A percentile compares a stretch with the other conserved stretches of the same genome.
Conservation (phyloP, 192 early-diverging fungal genomes). For the Diversispora epigaea region DNA sequence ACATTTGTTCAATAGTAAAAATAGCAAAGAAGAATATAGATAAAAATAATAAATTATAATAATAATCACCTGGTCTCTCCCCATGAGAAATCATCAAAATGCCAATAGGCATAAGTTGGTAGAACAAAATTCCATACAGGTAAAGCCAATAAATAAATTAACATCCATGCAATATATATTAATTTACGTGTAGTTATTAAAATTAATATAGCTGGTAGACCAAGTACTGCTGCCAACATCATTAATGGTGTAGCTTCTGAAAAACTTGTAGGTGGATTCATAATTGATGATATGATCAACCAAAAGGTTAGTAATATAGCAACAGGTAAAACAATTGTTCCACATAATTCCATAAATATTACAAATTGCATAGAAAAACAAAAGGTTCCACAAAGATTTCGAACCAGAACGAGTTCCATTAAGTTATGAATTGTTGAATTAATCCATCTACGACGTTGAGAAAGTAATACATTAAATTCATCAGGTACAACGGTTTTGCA, state of each 20-base stretch:
- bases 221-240: slow-evolving; percentile 75
- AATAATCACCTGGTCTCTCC: slow-evolving; percentile 73
- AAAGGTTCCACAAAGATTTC: slow-evolving; percentile 90
- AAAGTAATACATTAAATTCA: slow-evolving; percentile 72
- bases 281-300: slow-evolving; percentile 62
- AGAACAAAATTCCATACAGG: slow-evolving; percentile 81
- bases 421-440: slow-evolving; percentile 94
- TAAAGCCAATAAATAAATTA: slow-evolving; percentile 69
- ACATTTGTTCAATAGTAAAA: no score
- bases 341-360: slow-evolving; percentile 90
- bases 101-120: slow-evolving; percentile 80
- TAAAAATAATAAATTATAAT: no score
- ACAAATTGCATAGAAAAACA: slow-evolving; percentile 97
- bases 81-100: slow-evolving; percentile 89
- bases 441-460: slow-evolving; percentile 91
- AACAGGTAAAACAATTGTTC: slow-evolving; percentile 88
- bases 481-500: slow-evolving; percentile 82
- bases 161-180: slow-evolving; percentile 89
- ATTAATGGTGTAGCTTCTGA: slow-evolving; percentile 60
- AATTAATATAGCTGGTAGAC: slow-evolving; percentile 88
- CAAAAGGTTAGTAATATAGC: slow-evolving; percentile 86
- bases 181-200: slow-evolving; percentile 80
- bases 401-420: slow-evolving; percentile 82
- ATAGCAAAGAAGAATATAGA: slow-evolving; percentile 50
- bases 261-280: slow-evolving; percentile 58